Evolutionary conservation across 805 yeast genomes (phyloP).

Genomic region (Candida railenensis): DNA sequence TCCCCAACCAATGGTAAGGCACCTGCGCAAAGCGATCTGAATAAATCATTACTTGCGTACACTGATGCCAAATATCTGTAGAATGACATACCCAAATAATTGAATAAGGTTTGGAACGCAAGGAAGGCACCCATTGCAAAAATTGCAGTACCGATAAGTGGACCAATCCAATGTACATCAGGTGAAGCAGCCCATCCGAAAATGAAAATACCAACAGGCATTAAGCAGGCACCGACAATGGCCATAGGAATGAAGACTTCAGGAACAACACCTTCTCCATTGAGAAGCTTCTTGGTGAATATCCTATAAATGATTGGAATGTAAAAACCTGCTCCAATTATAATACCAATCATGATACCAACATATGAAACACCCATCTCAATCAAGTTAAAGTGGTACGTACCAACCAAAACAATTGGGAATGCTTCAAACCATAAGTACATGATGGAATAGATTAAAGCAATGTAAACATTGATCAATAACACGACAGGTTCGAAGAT

Average conservation of each 20-base stretch:
- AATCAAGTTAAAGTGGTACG: conserved; percentile 46
- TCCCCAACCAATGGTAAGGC: conserved; percentile 63
- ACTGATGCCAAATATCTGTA: conserved; percentile 54
- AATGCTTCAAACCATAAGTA: conserved; percentile 60
- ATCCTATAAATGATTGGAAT: conserved; percentile 19
- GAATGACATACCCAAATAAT: conserved; percentile 48
- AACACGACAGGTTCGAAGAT: conserved; percentile 55
- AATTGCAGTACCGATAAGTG: conserved; percentile 43
- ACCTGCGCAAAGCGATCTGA: conserved; percentile 50
- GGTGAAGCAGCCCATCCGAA: conserved; percentile 48
- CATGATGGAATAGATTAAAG: conserved; percentile 51
- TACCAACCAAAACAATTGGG: conserved; percentile 45
- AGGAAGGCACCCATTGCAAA: conserved; percentile 40
- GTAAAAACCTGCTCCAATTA: conserved; percentile 29
- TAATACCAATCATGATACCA: conserved; percentile 45
- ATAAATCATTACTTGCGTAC: conserved; percentile 52
- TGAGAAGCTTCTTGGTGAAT: conserved; percentile 14
- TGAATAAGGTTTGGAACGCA: conserved; percentile 49
- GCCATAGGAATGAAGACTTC: conserved; percentile 35
- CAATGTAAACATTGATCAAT: conserved; percentile 50
- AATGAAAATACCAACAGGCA: conserved; percentile 43
- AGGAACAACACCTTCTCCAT: conserved; percentile 25
- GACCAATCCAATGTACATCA: conserved; percentile 46
- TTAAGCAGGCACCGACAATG: conserved; percentile 30
- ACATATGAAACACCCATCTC: conserved; percentile 49